Conservation (phyloP, 2,329 filamentous ascomycete genomes). For the Aspergillus ochraceus region DNA sequence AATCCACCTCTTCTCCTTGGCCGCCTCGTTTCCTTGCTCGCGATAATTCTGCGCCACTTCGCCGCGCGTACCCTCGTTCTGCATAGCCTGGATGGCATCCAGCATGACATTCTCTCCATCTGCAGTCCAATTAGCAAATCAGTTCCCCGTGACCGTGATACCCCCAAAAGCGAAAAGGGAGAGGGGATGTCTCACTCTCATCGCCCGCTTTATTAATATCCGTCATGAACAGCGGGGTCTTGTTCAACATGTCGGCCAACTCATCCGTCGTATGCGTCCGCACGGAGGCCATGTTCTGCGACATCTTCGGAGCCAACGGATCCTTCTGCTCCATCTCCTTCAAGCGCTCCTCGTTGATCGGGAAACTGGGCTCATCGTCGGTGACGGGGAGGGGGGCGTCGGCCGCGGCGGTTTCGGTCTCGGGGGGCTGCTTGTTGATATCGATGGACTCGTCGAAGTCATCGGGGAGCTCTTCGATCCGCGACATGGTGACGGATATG, state of each 20-base stretch:
- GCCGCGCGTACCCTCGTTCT: slow-evolving; percentile 85
- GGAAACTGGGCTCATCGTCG: slow-evolving; percentile 38
- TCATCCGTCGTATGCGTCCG: slow-evolving; percentile 60
- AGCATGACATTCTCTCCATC: slow-evolving; percentile 75
- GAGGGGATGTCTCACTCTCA: slow-evolving; percentile 42
- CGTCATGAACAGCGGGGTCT: slow-evolving; percentile 92
- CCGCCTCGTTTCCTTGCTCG: slow-evolving; percentile 88
- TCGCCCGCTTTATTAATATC: slow-evolving; percentile 67
- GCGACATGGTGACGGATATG: slow-evolving; percentile 46
- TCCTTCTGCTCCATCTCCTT: slow-evolving; percentile 31
- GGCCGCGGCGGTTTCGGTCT: slow-evolving; percentile 1
- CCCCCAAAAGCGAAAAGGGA: background rate
- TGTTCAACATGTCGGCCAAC: slow-evolving; percentile 64
- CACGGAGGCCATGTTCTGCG: slow-evolving; percentile 59
- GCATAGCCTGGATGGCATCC: slow-evolving; percentile 83
- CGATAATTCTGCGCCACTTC: slow-evolving; percentile 86
- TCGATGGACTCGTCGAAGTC: slow-evolving; percentile 50
- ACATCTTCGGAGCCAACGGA: slow-evolving; percentile 47
- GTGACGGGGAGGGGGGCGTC: slow-evolving; percentile 21
- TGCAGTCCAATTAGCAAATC: slow-evolving; percentile 18
- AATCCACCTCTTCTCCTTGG: slow-evolving; percentile 68
- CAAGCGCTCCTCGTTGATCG: slow-evolving; percentile 38
- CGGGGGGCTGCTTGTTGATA: slow-evolving; percentile 36
- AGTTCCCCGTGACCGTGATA: background rate
- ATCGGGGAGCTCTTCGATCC: slow-evolving; percentile 52